Conservation (phyloP, 495 filamentous ascomycete genomes). For the Hypoxylon subgilvum region DNA sequence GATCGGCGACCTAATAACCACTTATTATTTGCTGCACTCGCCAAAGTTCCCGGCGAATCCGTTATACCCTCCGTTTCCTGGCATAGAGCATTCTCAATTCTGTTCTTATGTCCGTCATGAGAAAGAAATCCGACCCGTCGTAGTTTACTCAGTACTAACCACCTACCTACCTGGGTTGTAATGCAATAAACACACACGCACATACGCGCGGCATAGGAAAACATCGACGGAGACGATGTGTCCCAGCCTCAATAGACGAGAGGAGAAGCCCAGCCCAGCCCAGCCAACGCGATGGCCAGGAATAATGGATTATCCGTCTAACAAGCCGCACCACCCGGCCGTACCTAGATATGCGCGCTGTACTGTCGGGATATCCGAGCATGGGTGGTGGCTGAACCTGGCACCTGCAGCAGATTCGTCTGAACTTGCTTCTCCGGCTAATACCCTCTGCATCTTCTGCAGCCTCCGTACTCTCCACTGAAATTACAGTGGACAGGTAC, state of each 20-base stretch:
- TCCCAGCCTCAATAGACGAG: too few species aligned
- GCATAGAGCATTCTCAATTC: not conserved
- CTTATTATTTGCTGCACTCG: slow-evolving; percentile 5
- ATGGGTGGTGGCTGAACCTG: slow-evolving; percentile 21
- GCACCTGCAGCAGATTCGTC: slow-evolving; percentile 18
- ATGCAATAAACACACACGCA: not conserved
- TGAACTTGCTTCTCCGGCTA: slow-evolving; percentile 25
- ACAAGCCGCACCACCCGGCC: not conserved
- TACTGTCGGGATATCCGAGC: slow-evolving; percentile 36
- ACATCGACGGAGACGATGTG: too few species aligned
- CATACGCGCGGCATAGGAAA: not conserved
- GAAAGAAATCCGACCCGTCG: not conserved
- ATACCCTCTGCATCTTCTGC: not conserved
- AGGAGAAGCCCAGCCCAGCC: too few species aligned
- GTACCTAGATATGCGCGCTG: too few species aligned
- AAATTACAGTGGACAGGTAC: slow-evolving; percentile 14
- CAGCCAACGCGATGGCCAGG: too few species aligned
- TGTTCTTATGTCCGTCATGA: not conserved
- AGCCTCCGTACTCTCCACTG: slow-evolving; percentile 16
- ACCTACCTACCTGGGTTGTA: too few species aligned
- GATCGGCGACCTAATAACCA: slow-evolving; percentile 38
- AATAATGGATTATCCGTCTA: slow-evolving; percentile 15
- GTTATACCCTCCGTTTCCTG: slow-evolving; percentile 7
- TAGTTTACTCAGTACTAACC: too few species aligned
- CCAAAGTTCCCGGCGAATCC: slow-evolving; percentile 27